Percentiles rank a stretch among this genome's conserved stretches.
Conservation (phyloP, 805 yeast species). For the Saturnispora ahearnii region DNA sequence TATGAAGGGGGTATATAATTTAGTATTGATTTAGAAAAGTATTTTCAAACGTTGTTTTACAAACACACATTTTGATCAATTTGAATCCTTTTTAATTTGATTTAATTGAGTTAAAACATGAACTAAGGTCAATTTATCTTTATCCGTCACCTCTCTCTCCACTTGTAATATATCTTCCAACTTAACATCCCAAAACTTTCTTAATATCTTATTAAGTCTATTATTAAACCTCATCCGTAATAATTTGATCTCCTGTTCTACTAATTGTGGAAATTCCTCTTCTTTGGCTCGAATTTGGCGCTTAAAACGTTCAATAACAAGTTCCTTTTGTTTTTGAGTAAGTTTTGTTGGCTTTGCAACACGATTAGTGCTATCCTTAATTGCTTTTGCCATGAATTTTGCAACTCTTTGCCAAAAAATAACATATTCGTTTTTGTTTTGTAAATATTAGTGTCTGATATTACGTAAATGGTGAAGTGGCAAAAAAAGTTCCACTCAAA, state of each 20-base stretch:
- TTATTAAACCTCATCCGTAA: conserved; percentile 28
- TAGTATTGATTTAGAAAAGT: neutral
- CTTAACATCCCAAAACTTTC: conserved; percentile 41
- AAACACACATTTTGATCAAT: neutral
- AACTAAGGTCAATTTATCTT: conserved; percentile 19
- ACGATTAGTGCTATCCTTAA: neutral
- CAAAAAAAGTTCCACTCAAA: neutral
- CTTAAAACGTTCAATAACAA: conserved; percentile 26
- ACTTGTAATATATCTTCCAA: conserved; percentile 35
- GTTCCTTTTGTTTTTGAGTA: conserved; percentile 31
- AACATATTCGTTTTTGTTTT: neutral
- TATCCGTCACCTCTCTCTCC: conserved; percentile 33
- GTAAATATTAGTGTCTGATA: neutral
- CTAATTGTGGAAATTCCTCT: conserved; percentile 10
- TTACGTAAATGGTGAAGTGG: conserved; percentile 6
- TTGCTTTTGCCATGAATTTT: neutral
- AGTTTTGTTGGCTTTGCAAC: conserved; percentile 10
- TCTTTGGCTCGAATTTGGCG: conserved; percentile 16
- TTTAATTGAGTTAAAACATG: conserved; percentile 25
- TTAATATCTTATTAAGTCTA: conserved; percentile 38
- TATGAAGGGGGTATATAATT: neutral
- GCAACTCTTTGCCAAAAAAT: neutral
- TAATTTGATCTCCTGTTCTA: conserved; percentile 23
- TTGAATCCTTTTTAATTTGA: neutral
- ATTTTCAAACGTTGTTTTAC: too few relatives aligned